Evolutionary conservation across 805 yeast species (phyloP), one percentile per base, ranked within the genome.

Genomic region (Yarrowia osloensis): DNA sequence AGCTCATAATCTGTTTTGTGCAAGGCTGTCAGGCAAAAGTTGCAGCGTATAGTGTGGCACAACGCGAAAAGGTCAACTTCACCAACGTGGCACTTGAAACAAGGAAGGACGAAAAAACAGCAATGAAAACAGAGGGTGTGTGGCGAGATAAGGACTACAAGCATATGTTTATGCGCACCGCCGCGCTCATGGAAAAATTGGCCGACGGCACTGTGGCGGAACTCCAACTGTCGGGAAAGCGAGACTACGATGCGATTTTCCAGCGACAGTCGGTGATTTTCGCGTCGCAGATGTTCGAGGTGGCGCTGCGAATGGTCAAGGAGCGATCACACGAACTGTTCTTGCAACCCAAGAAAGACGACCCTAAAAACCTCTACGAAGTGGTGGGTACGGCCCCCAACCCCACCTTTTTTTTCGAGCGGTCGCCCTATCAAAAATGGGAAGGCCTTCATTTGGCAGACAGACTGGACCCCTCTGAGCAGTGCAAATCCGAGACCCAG

Each of bases 101-200:
- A 33, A 42, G 49, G 28, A 28, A 19, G 46, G 22, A 17, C 17
- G 5, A 19, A n/a, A 35, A 35, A 39, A 54, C 62, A 22, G 24
- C 46, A 54, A 54, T 54, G 55, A 50, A 15, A 21, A 29, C 55
- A 13, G 39, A 50, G 28, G 24, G 55, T 21, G 55, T 50, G 29
- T 52, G 59, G 59, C 42, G 42, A 22, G 59, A 33, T 35, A 52
- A 52, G 42, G 59, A 52, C 31, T 52, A 52, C 33, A 35, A 52
- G 21, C 59, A 35, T 17, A 52, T 52, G 59, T 52, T 52, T 13
- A 52, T 33, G 59, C 59, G 59, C 42, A 52, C 59, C 9, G 59
- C 59, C 42, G 59, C 59, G 28, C 59, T 52, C 59, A 52, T 52
- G 59, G 42, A 52, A 17, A 52, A 52, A 52, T 15, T 52, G 59